A percentile compares a stretch with the other conserved stretches of the same genome.
These are phyloP conservation scores for Lathyrus tuberosus DNA, from an alignment of 306 rosid species.

Conservation along the genomic window DNA sequence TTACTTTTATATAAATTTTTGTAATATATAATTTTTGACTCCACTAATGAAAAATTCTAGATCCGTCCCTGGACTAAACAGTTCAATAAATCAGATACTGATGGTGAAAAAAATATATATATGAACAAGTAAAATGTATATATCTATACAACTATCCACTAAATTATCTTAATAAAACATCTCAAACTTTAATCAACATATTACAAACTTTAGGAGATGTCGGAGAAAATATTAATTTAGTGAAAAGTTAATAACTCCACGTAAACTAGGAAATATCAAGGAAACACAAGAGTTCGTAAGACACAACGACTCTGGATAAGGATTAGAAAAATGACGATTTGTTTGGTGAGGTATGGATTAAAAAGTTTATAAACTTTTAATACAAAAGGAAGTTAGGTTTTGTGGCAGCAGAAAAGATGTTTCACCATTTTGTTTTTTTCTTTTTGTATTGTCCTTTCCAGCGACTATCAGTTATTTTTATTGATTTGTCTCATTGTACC, in stretches of 20 bases:
- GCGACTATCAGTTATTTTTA: not conserved
- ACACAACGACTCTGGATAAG: slow-evolving; percentile 21
- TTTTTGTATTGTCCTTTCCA: slow-evolving; percentile 3
- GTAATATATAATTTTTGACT: no score
- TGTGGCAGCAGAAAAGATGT: slow-evolving; percentile 30
- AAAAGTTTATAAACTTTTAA: not conserved
- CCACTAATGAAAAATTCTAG: no score
- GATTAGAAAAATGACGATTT: slow-evolving; percentile 8
- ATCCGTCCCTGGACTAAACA: no score
- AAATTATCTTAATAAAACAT: no score
- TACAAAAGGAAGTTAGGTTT: slow-evolving; percentile 35
- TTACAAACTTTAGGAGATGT: no score
- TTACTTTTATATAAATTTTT: no score
- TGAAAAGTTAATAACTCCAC: slow-evolving; percentile 3
- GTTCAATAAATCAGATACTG: no score
- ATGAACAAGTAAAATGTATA: no score
- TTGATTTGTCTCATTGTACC: slow-evolving; percentile 14
- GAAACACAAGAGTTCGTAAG: slow-evolving; percentile 1
- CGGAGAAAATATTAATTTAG: not conserved
- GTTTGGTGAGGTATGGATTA: slow-evolving; percentile 26
- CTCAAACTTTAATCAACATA: no score
- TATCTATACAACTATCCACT: no score
- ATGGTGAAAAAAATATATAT: no score
- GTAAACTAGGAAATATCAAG: not conserved
- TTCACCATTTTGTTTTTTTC: slow-evolving; percentile 26